Conservation (phyloP, 2,329 filamentous ascomycete genomes). For the Aspergillus sp. region DNA sequence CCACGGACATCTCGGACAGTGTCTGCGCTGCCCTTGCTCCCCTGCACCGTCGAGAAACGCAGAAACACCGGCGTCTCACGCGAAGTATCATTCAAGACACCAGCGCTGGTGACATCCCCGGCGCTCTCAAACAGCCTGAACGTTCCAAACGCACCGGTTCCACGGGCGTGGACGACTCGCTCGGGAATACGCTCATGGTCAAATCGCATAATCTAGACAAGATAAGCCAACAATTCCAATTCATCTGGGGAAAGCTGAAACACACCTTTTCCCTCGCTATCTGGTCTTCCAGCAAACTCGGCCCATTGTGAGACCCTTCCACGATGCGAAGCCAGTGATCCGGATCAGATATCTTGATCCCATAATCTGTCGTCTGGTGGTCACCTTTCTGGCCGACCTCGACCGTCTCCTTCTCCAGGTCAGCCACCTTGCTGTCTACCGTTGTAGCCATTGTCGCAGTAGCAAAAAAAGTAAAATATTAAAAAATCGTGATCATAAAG, state of each 20-base stretch:
- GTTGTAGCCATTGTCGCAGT: neutral
- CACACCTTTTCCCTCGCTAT: conserved; percentile 68
- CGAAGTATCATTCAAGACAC: conserved; percentile 63
- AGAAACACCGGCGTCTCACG: conserved; percentile 62
- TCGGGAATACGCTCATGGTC: conserved; percentile 70
- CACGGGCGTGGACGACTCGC: conserved; percentile 63
- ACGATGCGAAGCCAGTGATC: conserved; percentile 72
- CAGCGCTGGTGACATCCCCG: conserved; percentile 58
- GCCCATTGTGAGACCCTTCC: conserved; percentile 60
- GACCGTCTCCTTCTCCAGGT: conserved; percentile 56
- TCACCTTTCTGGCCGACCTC: conserved; percentile 52
- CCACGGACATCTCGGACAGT: conserved; percentile 79
- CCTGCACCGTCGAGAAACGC: conserved; percentile 74
- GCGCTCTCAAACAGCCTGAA: conserved; percentile 64
- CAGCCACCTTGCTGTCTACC: conserved; percentile 49
- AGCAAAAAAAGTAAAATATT: neutral
- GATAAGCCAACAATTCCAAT: neutral
- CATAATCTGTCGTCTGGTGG: conserved; percentile 71
- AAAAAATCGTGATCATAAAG: too few species aligned
- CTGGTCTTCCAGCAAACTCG: conserved; percentile 65
- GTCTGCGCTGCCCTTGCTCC: conserved; percentile 70
- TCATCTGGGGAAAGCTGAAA: neutral
- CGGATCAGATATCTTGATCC: conserved; percentile 66
- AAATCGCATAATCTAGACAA: conserved; percentile 54
- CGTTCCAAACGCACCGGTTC: conserved; percentile 60